Evolutionary conservation across 306 rosid genomes (phyloP).

Genomic region (Purshia tridentata): DNA sequence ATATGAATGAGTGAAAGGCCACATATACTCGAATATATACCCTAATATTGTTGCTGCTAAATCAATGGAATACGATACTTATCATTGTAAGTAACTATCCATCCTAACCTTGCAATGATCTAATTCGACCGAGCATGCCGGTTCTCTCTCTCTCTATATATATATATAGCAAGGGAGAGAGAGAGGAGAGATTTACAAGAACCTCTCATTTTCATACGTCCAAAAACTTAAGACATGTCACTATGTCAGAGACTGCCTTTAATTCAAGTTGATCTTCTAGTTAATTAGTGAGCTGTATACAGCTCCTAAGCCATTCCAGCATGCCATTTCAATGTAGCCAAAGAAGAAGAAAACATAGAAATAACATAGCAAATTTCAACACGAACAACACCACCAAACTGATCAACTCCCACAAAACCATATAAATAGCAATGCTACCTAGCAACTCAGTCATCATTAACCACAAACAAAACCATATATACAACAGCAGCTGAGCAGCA

Average conservation of each 20-base stretch:
- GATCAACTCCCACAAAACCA: no score
- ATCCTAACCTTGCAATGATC: no score
- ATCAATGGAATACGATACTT: no score
- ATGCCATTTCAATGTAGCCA: neutral
- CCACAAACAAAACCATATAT: no score
- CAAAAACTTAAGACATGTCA: no score
- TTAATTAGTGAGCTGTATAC: neutral
- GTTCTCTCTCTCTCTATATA: no score
- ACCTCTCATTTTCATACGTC: neutral
- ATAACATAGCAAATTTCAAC: neutral
- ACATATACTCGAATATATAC: neutral
- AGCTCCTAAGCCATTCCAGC: neutral
- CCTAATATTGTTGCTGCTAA: neutral
- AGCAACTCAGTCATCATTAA: neutral
- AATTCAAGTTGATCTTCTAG: neutral
- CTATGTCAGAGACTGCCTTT: neutral
- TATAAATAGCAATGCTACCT: neutral
- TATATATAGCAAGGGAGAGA: neutral
- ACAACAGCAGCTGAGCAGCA: no score
- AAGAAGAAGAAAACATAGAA: neutral
- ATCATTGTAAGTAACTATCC: no score
- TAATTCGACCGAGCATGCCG: no score
- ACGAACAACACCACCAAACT: neutral
- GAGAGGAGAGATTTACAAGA: neutral
- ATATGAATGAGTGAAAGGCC: no score